Evolutionary conservation across 2,329 filamentous ascomycete genomes (phyloP).

Genomic region (Pseudomassariella vexata): DNA sequence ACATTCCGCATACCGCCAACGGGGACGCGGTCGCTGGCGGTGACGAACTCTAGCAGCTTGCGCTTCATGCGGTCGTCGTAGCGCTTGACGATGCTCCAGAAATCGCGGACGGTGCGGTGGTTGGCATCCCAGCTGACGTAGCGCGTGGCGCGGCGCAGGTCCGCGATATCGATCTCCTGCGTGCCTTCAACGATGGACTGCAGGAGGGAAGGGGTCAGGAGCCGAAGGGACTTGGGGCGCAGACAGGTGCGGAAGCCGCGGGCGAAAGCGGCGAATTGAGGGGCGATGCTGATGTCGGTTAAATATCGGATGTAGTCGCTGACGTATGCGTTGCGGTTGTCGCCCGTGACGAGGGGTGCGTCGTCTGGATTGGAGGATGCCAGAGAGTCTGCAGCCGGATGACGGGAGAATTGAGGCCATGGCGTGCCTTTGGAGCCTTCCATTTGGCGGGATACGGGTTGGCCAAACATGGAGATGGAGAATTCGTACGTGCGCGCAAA

Average conservation of each 20-base stretch:
- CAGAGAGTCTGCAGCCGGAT: conserved; percentile 16
- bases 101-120: conserved; percentile 67
- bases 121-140: conserved; percentile 76
- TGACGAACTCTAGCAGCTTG: conserved; percentile 86
- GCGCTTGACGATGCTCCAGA: conserved; percentile 73
- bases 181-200: conserved; percentile 79
- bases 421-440: conserved; percentile 27
- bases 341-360: conserved; percentile 70
- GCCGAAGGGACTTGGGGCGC: conserved; percentile 60
- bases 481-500: conserved; percentile 86
- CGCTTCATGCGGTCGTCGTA: conserved; percentile 67
- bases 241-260: conserved; percentile 75
- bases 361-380: conserved; percentile 40
- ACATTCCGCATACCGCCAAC: conserved; percentile 79
- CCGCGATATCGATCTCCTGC: conserved; percentile 70
- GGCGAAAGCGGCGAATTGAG: conserved; percentile 76
- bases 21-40: conserved; percentile 83
- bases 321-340: conserved; percentile 73
- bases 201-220: conserved; percentile 67
- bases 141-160: conserved; percentile 63
- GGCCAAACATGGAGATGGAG: conserved; percentile 55
- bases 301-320: conserved; percentile 81
- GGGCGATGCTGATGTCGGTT: conserved; percentile 67
- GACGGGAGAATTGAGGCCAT: conserved; percentile 49
- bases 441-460: conserved; percentile 54